These are phyloP conservation scores for Melocanna baccifera DNA, from an alignment of 176 grass and related monocot species.

Conservation along the genomic window DNA sequence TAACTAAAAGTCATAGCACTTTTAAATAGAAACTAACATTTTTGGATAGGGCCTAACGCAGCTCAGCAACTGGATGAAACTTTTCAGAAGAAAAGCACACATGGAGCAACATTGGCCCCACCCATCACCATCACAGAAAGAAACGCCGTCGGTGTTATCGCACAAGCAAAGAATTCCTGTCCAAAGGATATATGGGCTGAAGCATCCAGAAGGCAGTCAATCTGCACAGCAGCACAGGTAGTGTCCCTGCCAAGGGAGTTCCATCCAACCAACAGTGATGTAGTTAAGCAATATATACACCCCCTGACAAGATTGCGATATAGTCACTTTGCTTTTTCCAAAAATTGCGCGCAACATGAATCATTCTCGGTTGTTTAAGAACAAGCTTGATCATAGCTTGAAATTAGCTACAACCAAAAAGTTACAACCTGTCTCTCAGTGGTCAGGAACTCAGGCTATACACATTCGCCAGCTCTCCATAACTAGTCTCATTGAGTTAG, in stretches of 20 bases:
- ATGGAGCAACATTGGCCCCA: background rate
- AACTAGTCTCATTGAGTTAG: background rate
- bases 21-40: too few species aligned
- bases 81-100: background rate
- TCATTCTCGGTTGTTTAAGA: background rate
- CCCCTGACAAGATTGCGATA: background rate
- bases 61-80: background rate
- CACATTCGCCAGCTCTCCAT: background rate
- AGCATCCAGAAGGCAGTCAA: background rate
- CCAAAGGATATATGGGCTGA: background rate
- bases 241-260: background rate
- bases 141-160: background rate
- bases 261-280: background rate
- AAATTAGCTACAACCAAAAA: background rate
- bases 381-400: background rate
- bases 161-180: background rate
- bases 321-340: background rate
- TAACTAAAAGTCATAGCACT: too few species aligned
- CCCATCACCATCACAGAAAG: conserved; percentile 2
- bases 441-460: background rate
- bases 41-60: too few species aligned
- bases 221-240: background rate
- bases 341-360: background rate
- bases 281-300: background rate
- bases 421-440: background rate